phyloP scores from a whole-genome alignment of 202 grass and related monocot genomes.

The Hordeum pubiflorum region DNA sequence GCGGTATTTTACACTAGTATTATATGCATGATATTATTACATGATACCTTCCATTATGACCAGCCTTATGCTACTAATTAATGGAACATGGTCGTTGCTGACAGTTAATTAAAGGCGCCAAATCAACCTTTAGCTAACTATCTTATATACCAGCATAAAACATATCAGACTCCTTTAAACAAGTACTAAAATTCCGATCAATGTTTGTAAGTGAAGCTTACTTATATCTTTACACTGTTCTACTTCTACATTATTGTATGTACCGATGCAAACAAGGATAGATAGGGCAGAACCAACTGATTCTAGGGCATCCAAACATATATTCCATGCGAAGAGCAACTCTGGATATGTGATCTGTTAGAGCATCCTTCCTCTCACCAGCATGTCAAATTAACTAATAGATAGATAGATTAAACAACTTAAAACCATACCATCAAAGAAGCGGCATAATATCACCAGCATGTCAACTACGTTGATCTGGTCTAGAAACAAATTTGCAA shows the following conservation, averaged over 20 bases:
- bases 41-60: too few relatives aligned
- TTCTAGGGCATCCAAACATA: constrained; percentile 37
- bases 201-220: constrained; percentile 12
- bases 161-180: constrained; percentile 17
- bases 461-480: background rate
- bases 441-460: background rate
- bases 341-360: constrained; percentile 4
- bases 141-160: background rate
- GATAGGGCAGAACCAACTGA: constrained; percentile 26
- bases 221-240: background rate
- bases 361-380: background rate
- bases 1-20: too few relatives aligned
- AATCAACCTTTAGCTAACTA: constrained; percentile 5
- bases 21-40: too few relatives aligned
- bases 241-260: background rate
- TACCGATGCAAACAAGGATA: constrained; percentile 6
- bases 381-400: background rate
- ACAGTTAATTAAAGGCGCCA: constrained; percentile 33
- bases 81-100: background rate
- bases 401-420: background rate
- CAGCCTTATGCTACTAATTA: background rate
- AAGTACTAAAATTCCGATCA: constrained; percentile 24
- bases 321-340: constrained; percentile 21
- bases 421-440: background rate
- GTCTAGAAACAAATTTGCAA: background rate